These are phyloP conservation scores for Fusarium austroafricanum DNA, from an alignment of 2,329 filamentous ascomycete species.

Conservation along the genomic window DNA sequence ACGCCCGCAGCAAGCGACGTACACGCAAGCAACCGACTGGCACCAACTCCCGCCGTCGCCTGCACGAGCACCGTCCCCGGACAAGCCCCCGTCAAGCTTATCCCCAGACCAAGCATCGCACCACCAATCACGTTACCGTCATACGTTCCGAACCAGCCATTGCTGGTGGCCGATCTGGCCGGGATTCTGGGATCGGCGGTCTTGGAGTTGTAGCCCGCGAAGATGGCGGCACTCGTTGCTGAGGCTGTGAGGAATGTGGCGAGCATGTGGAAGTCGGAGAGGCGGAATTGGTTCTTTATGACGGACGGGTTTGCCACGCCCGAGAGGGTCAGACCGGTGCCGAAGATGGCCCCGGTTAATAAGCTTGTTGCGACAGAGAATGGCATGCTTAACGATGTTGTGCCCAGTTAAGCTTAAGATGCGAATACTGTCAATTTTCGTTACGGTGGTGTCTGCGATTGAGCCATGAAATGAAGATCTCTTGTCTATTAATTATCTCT, in stretches of 20 bases:
- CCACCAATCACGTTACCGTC: conserved; percentile 24
- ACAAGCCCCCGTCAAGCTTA: conserved; percentile 29
- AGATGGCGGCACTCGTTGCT: conserved; percentile 12
- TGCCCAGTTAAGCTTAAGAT: neutral
- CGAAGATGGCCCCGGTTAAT: conserved; percentile 13
- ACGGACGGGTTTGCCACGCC: conserved; percentile 16
- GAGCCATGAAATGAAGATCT: neutral
- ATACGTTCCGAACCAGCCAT: conserved; percentile 11
- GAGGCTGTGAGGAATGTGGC: conserved; percentile 27
- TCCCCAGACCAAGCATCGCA: conserved; percentile 22
- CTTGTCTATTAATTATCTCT: neutral
- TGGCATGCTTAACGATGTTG: neutral
- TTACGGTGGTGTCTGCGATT: too few relatives aligned
- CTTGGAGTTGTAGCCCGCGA: conserved; percentile 11
- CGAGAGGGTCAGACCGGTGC: conserved; percentile 18
- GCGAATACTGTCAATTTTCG: too few relatives aligned
- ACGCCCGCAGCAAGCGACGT: conserved; percentile 10
- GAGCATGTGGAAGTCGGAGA: conserved; percentile 24
- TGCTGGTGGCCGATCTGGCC: neutral
- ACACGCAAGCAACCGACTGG: conserved; percentile 11
- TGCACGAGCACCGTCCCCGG: conserved; percentile 25
- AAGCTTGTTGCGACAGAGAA: neutral
- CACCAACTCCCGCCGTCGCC: conserved; percentile 5
- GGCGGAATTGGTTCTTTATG: conserved; percentile 22
- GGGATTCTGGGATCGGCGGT: neutral